A percentile compares a stretch with the other conserved stretches of the same genome.
Evolutionary conservation across 2,329 filamentous ascomycete species (phyloP).

Genomic region (Aspergillus puulaauensis): DNA sequence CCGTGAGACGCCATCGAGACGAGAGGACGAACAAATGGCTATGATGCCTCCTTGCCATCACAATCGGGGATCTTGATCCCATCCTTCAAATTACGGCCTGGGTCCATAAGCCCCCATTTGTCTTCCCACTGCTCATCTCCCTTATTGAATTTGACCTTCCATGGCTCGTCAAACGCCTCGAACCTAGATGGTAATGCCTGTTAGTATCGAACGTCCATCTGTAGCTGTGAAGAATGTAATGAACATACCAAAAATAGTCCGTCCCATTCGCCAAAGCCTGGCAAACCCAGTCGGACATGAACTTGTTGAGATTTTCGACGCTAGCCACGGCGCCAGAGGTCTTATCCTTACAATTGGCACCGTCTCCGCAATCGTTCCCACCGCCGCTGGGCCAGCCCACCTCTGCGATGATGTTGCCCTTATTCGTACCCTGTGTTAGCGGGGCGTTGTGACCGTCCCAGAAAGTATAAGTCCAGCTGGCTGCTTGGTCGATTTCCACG

Average conservation of each 20-base stretch:
- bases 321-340: constrained; percentile 72
- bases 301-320: constrained; percentile 76
- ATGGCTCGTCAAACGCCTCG: constrained; percentile 93
- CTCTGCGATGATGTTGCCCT: constrained; percentile 82
- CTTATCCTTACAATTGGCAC: constrained; percentile 55
- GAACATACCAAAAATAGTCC: constrained; percentile 81
- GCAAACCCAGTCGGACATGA: constrained; percentile 85
- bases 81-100: constrained; percentile 76
- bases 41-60: constrained; percentile 65
- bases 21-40: constrained; percentile 8
- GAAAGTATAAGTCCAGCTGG: constrained; percentile 79
- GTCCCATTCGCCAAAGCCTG: constrained; percentile 75
- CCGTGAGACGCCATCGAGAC: neutral
- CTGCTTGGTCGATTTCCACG: constrained; percentile 64
- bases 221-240: neutral
- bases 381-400: constrained; percentile 87
- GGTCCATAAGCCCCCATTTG: constrained; percentile 90
- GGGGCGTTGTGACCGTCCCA: constrained; percentile 69
- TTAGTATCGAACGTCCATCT: constrained; percentile 13
- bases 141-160: constrained; percentile 77
- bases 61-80: constrained; percentile 88
- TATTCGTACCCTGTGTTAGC: constrained; percentile 59
- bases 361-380: constrained; percentile 71
- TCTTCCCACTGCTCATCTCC: constrained; percentile 79
- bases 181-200: constrained; percentile 57